phyloP scores from a whole-genome alignment of 495 filamentous ascomycete species.

The Pyronema domesticum region DNA sequence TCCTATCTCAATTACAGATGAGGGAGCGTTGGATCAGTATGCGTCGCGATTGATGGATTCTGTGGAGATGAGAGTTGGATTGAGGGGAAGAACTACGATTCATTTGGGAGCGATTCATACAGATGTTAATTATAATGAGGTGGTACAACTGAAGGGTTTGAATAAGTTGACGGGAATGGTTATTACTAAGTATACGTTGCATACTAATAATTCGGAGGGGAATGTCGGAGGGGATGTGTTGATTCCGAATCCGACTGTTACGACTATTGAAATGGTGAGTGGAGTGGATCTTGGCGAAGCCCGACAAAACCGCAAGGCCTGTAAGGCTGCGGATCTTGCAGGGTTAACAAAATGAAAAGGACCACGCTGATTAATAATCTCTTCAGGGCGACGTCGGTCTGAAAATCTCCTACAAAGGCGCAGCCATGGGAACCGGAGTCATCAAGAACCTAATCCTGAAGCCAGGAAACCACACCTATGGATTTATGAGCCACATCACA shows the following conservation, averaged over 20 bases:
- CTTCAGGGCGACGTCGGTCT: slow-evolving; percentile 19
- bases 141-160: slow-evolving; percentile 18
- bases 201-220: slow-evolving; percentile 4
- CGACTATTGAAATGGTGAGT: slow-evolving; percentile 21
- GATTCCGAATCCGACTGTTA: slow-evolving; percentile 22
- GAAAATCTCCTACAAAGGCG: slow-evolving; percentile 7
- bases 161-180: slow-evolving; percentile 20
- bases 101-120: slow-evolving; percentile 11
- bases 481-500: slow-evolving; percentile 9
- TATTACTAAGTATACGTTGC: slow-evolving; percentile 14
- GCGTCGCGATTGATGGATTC: slow-evolving; percentile 11
- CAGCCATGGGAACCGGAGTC: slow-evolving; percentile 9
- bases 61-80: slow-evolving; percentile 6
- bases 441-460: slow-evolving; percentile 13
- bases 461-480: slow-evolving; percentile 17
- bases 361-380: background rate
- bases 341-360: background rate
- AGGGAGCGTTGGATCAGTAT: slow-evolving; percentile 9
- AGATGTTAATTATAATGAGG: slow-evolving; percentile 18
- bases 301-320: too few species aligned
- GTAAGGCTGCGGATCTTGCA: background rate
- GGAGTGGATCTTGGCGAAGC: too few species aligned
- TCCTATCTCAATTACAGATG: slow-evolving; percentile 6
- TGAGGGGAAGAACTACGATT: slow-evolving; percentile 17
- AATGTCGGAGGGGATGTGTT: slow-evolving; percentile 19